Percentiles rank a stretch among this genome's conserved stretches.
Evolutionary conservation across 352 stramenopile genomes (phyloP).

Genomic region (Phytophthora chlamydospora): DNA sequence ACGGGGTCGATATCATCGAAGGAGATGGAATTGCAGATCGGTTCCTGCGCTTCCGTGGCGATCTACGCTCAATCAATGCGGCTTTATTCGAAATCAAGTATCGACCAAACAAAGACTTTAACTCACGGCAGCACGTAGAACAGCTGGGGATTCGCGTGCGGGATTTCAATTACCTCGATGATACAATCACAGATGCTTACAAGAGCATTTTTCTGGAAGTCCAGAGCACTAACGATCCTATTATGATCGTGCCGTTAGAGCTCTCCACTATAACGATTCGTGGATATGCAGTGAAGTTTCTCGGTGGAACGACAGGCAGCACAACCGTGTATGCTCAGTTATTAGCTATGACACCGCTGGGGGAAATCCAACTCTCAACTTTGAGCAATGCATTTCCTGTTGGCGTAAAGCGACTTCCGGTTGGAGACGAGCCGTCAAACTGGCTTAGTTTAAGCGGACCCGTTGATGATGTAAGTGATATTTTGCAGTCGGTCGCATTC

Average conservation of each 20-base stretch:
- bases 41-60: conserved; percentile 60
- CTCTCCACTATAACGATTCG: conserved; percentile 40
- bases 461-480: conserved; percentile 32
- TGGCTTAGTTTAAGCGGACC: conserved; percentile 48
- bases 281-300: conserved; percentile 51
- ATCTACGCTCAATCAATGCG: conserved; percentile 59
- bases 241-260: conserved; percentile 40
- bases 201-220: conserved; percentile 53
- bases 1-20: conserved; percentile 48
- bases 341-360: conserved; percentile 53
- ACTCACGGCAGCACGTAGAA: conserved; percentile 67
- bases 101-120: conserved; percentile 73
- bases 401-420: conserved; percentile 33
- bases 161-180: conserved; percentile 66
- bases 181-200: conserved; percentile 48
- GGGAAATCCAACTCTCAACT: conserved; percentile 48
- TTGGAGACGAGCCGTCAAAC: conserved; percentile 30
- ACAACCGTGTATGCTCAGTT: conserved; percentile 49
- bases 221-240: conserved; percentile 51
- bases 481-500: conserved; percentile 58
- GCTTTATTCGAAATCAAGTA: conserved; percentile 83
- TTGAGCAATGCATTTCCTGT: conserved; percentile 20
- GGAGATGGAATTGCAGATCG: conserved; percentile 58
- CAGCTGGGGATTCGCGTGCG: conserved; percentile 57
- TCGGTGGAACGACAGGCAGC: conserved; percentile 21